phyloP scores from a whole-genome alignment of 2,329 filamentous ascomycete genomes.

The Thermoascus crustaceus region DNA sequence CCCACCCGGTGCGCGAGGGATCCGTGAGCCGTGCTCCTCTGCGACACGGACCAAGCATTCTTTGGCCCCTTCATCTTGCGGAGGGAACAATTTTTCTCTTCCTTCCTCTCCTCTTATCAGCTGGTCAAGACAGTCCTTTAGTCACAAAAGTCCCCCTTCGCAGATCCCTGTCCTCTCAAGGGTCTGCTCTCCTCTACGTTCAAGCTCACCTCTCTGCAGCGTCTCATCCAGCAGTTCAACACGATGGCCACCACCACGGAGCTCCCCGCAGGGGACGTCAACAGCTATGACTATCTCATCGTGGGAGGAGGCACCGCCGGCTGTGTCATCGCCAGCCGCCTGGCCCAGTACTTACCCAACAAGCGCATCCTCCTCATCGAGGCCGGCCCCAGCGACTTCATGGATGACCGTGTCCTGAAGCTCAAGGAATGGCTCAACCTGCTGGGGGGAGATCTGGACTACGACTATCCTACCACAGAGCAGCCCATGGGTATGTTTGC shows the following conservation, averaged over 20 bases:
- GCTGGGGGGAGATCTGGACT: constrained; percentile 80
- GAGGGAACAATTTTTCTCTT: too few species aligned
- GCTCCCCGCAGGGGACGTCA: constrained; percentile 54
- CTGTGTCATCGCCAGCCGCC: constrained; percentile 71
- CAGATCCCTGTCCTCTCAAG: too few species aligned
- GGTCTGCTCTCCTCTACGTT: too few species aligned
- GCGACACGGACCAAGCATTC: too few species aligned
- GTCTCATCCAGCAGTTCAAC: neutral
- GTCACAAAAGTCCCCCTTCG: too few species aligned
- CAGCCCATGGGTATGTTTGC: constrained; percentile 61
- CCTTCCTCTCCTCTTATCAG: too few species aligned
- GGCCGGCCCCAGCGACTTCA: constrained; percentile 80
- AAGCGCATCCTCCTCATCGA: constrained; percentile 78
- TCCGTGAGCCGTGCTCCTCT: too few species aligned
- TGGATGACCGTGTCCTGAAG: constrained; percentile 77
- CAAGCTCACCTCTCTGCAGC: too few species aligned
- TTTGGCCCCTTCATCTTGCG: too few species aligned
- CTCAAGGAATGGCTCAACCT: constrained; percentile 80
- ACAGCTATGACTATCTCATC: constrained; percentile 74
- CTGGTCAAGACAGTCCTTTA: too few species aligned
- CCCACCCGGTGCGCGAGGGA: too few species aligned
- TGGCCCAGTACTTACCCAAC: constrained; percentile 74
- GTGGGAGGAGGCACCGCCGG: constrained; percentile 80
- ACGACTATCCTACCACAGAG: constrained; percentile 82
- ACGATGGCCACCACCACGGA: constrained; percentile 57